Conservation (phyloP, 306 rosid genomes). For the Astragalus glycyphyllos region DNA sequence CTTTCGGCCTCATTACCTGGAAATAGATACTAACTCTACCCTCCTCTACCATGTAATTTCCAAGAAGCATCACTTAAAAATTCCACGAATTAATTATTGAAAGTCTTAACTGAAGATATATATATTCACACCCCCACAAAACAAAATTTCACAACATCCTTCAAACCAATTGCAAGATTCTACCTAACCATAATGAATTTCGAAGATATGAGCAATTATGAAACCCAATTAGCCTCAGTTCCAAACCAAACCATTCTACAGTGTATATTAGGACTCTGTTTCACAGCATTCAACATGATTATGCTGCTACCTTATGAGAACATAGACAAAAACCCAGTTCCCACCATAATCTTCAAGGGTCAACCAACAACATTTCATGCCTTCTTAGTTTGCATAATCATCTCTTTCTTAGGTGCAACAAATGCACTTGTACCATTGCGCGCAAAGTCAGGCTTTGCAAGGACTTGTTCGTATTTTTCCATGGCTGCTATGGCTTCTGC, state of each 20-base stretch:
- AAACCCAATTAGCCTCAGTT: slow-evolving; percentile 4
- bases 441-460: slow-evolving; percentile 11
- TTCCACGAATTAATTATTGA: slow-evolving; percentile 9
- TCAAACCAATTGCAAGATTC: not conserved
- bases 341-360: slow-evolving; percentile 43
- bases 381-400: slow-evolving; percentile 42
- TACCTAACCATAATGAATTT: slow-evolving; percentile 21
- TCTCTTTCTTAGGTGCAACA: slow-evolving; percentile 47
- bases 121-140: not conserved
- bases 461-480: slow-evolving; percentile 38
- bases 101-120: not conserved
- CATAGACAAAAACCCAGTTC: slow-evolving; percentile 44
- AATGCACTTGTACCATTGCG: slow-evolving; percentile 36
- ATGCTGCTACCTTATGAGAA: slow-evolving; percentile 44
- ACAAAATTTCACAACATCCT: not conserved
- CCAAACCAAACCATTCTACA: slow-evolving; percentile 32
- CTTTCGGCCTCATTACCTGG: not conserved
- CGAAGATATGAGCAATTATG: slow-evolving; percentile 3
- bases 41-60: not conserved
- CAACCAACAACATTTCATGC: slow-evolving; percentile 48
- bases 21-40: not conserved
- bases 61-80: slow-evolving; percentile 30
- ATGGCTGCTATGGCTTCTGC: slow-evolving; percentile 49
- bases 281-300: slow-evolving; percentile 37
- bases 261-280: slow-evolving; percentile 38